Evolutionary conservation across 2,329 filamentous ascomycete species (phyloP).

Genomic region (Blumeria graminis): DNA sequence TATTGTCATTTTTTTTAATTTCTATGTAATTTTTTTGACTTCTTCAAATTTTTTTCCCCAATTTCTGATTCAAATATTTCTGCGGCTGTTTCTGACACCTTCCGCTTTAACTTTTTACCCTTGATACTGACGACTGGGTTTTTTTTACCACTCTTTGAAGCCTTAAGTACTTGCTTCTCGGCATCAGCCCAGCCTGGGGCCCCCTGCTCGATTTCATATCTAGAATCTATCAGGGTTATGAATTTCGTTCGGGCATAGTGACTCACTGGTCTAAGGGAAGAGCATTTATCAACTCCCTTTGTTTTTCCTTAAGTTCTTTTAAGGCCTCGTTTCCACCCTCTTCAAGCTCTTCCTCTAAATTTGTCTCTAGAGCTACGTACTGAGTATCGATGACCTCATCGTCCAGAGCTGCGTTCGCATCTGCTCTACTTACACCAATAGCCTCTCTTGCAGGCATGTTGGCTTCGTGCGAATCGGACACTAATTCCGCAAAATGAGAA

Average conservation of each 20-base stretch:
- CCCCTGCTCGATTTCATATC: conserved; percentile 40
- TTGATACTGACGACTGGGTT: conserved; percentile 59
- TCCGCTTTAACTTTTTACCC: conserved; percentile 51
- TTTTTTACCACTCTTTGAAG: conserved; percentile 27
- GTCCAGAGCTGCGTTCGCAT: conserved; percentile 40
- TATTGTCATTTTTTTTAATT: too few species aligned
- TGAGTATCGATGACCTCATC: conserved; percentile 40
- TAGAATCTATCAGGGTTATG: too few species aligned
- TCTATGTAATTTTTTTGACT: conserved; percentile 25
- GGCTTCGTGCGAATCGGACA: conserved; percentile 49
- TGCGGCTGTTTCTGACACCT: conserved; percentile 34
- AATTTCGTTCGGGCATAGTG: background rate
- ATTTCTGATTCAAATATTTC: conserved; percentile 39
- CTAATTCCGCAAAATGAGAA: conserved; percentile 47
- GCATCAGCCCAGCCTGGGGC: conserved; percentile 40
- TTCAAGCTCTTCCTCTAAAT: conserved; percentile 59
- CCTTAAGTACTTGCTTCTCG: conserved; percentile 48
- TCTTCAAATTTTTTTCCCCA: conserved; percentile 28
- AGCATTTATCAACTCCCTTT: conserved; percentile 72
- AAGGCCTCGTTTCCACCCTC: conserved; percentile 61
- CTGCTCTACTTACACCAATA: conserved; percentile 31
- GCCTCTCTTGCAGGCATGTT: conserved; percentile 33
- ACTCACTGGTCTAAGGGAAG: conserved; percentile 68
- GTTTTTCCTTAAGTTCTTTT: conserved; percentile 47
- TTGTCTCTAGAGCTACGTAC: conserved; percentile 45